Percentiles rank a stretch among this genome's conserved stretches.
Conservation (phyloP, 768 basidiomycete genomes). For the Paxillus involutus region DNA sequence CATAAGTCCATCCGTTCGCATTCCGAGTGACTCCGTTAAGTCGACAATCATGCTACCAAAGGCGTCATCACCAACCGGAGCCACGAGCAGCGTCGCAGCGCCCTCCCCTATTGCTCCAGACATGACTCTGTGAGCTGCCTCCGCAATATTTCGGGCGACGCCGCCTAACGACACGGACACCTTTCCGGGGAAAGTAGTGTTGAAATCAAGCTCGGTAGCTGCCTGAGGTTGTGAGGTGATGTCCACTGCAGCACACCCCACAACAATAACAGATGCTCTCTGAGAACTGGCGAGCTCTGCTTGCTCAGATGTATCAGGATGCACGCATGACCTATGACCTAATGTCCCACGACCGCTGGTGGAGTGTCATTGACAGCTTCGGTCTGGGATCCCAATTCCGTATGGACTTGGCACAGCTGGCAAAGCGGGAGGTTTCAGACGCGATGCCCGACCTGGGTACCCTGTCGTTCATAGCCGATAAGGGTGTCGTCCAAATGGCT, state of each 20-base stretch:
- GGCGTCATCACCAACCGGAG: slow-evolving; percentile 74
- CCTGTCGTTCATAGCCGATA: slow-evolving; percentile 60
- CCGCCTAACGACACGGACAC: slow-evolving; percentile 79
- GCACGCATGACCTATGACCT: slow-evolving; percentile 48
- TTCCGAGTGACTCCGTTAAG: slow-evolving; percentile 60
- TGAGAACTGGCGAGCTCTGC: slow-evolving; percentile 4
- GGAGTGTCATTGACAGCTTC: slow-evolving; percentile 63
- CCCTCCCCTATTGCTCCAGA: slow-evolving; percentile 26
- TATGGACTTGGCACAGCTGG: slow-evolving; percentile 60
- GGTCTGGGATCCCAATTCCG: slow-evolving; percentile 68
- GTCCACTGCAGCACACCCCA: slow-evolving; percentile 90
- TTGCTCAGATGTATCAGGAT: slow-evolving; percentile 56
- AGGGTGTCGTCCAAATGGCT: slow-evolving; percentile 79
- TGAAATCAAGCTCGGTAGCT: slow-evolving; percentile 41
- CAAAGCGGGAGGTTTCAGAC: slow-evolving; percentile 45
- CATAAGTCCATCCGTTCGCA: slow-evolving; percentile 82
- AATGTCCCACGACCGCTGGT: slow-evolving; percentile 59
- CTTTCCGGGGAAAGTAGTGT: slow-evolving; percentile 80
- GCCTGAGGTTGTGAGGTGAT: slow-evolving; percentile 60
- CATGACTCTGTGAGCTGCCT: slow-evolving; percentile 75
- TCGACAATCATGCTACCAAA: slow-evolving; percentile 68
- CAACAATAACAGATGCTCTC: slow-evolving; percentile 58
- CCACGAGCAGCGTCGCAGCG: slow-evolving; percentile 57
- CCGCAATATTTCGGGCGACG: slow-evolving; percentile 93
- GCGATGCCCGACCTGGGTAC: slow-evolving; percentile 39